phyloP scores from a whole-genome alignment of 495 filamentous ascomycete genomes.

The Penicillium verhagenii region DNA sequence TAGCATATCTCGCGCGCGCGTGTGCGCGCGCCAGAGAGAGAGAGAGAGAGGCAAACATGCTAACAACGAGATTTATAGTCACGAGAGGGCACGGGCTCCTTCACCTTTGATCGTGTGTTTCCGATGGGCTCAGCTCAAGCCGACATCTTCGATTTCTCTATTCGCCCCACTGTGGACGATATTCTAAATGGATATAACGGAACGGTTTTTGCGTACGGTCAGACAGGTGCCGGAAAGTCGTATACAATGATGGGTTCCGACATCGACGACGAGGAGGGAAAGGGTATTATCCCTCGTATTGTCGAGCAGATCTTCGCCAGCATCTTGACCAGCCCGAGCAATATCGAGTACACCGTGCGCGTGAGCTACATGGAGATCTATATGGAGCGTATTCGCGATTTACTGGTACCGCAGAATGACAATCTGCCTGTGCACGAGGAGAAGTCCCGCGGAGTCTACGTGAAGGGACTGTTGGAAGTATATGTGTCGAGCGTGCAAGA shows the following conservation, averaged over 20 bases:
- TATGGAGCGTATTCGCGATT: constrained; percentile 97
- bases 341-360: constrained; percentile 95
- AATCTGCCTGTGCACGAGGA: constrained; percentile 97
- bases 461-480: constrained; percentile 91
- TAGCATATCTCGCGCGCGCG: too few relatives aligned
- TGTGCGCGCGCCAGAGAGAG: too few relatives aligned
- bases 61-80: constrained; percentile 56
- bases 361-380: constrained; percentile 99
- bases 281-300: constrained; percentile 95
- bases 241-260: constrained; percentile 99
- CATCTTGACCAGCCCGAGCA: constrained; percentile 84
- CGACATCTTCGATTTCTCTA: constrained; percentile 97
- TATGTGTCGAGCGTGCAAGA: constrained; percentile 95
- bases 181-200: constrained; percentile 99
- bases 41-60: not conserved
- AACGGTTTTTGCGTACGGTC: constrained; percentile 97
- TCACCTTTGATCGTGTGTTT: constrained; percentile 98
- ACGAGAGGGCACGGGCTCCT: constrained; percentile 75
- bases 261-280: constrained; percentile 85
- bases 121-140: constrained; percentile 82
- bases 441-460: constrained; percentile 93
- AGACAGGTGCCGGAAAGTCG: constrained; percentile 97
- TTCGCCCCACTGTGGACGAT: constrained; percentile 92
- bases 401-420: constrained; percentile 88
- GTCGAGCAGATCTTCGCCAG: constrained; percentile 97